Percentiles rank a stretch among this genome's conserved stretches.
Evolutionary conservation across 768 basidiomycete genomes (phyloP).

Genomic region (Naganishia antarctica): DNA sequence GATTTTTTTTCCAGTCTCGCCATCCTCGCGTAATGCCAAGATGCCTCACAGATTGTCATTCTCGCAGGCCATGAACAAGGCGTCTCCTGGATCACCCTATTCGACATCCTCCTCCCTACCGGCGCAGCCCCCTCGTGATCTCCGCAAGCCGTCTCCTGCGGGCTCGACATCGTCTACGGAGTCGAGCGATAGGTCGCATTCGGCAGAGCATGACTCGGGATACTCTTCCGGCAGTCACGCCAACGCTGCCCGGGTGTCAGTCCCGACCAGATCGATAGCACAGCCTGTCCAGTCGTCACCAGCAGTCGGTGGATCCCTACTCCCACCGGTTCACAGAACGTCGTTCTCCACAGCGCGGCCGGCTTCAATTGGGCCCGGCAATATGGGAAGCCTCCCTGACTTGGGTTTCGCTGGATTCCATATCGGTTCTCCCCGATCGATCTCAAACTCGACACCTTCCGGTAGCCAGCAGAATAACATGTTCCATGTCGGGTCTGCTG

Average conservation of each 20-base stretch:
- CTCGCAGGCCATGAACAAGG: slow-evolving; percentile 24
- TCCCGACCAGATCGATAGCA: not conserved
- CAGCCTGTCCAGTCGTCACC: slow-evolving; percentile 8
- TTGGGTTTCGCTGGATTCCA: slow-evolving; percentile 28
- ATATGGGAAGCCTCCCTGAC: slow-evolving; percentile 25
- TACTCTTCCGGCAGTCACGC: slow-evolving; percentile 18
- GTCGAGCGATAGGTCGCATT: slow-evolving; percentile 22
- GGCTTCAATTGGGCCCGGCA: slow-evolving; percentile 13
- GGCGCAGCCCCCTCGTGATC: not conserved
- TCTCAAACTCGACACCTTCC: slow-evolving; percentile 8
- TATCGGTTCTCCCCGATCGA: slow-evolving; percentile 20
- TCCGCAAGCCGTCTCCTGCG: slow-evolving; percentile 26
- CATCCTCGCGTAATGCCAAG: slow-evolving; percentile 18
- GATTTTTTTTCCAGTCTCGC: slow-evolving; percentile 21
- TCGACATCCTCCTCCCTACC: slow-evolving; percentile 37
- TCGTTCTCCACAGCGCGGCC: slow-evolving; percentile 14
- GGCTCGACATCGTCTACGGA: slow-evolving; percentile 26
- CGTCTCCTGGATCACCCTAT: slow-evolving; percentile 37
- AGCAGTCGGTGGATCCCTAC: not conserved
- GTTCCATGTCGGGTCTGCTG: slow-evolving; percentile 12
- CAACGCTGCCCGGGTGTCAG: not conserved
- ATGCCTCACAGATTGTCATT: slow-evolving; percentile 14
- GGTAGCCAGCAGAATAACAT: slow-evolving; percentile 19
- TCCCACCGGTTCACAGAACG: not conserved
- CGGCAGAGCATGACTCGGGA: slow-evolving; percentile 24